Evolutionary conservation across 2,329 filamentous ascomycete species (phyloP).

Genomic region (Helminthosporium solani): DNA sequence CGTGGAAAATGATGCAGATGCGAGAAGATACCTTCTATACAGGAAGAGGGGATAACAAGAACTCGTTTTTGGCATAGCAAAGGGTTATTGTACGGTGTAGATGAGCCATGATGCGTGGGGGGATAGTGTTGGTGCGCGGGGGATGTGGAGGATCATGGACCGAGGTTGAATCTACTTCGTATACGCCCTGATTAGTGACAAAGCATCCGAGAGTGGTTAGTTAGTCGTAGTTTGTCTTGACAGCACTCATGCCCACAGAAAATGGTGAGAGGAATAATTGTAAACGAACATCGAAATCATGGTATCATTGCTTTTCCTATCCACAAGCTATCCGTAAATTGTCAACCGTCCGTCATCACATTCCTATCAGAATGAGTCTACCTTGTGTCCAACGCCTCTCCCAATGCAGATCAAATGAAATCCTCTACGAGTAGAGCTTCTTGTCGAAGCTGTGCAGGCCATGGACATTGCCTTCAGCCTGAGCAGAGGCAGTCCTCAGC

Average conservation of each 20-base stretch:
- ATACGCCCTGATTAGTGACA: conserved; percentile 5
- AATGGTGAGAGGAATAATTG: not conserved
- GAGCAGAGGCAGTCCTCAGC: conserved; percentile 87
- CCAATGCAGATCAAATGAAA: conserved; percentile 29
- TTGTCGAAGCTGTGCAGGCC: conserved; percentile 98
- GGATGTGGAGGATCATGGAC: conserved; percentile 21
- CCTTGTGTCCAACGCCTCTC: conserved; percentile 27
- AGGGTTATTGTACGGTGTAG: conserved; percentile 8
- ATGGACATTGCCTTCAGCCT: conserved; percentile 95
- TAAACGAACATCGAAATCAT: not conserved
- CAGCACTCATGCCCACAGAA: not conserved
- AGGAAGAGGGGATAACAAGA: conserved; percentile 9
- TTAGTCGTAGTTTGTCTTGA: not conserved
- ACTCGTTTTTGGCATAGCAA: conserved; percentile 28
- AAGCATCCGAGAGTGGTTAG: conserved; percentile 11
- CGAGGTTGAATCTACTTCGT: conserved; percentile 33
- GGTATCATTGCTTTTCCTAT: conserved; percentile 42
- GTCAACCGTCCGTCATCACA: conserved; percentile 20
- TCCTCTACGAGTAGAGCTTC: conserved; percentile 88
- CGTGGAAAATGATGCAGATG: not conserved
- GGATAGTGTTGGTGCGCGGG: conserved; percentile 25
- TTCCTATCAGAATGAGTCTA: conserved; percentile 13
- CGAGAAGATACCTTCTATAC: conserved; percentile 4
- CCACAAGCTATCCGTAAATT: conserved; percentile 23
- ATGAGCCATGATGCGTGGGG: conserved; percentile 24